Percentiles rank a stretch among this genome's conserved stretches.
Evolutionary conservation across 1,284 basidiomycete genomes (phyloP).

Genomic region (Cryptococcus sp.): DNA sequence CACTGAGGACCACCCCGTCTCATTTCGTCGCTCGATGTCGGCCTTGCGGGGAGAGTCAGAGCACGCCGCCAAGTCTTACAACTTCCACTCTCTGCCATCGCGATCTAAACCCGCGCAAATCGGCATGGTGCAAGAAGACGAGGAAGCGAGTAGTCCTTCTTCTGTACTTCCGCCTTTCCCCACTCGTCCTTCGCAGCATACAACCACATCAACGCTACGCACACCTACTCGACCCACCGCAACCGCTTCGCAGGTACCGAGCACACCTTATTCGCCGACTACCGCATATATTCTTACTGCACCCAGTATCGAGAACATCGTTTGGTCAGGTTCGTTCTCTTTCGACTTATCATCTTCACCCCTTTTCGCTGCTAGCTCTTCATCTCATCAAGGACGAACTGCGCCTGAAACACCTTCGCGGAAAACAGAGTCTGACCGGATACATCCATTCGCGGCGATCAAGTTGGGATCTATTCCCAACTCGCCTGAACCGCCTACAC

Average conservation of each 20-base stretch:
- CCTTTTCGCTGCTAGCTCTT: too few species aligned
- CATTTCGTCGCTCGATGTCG: too few species aligned
- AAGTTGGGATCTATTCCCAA: slow-evolving; percentile 11
- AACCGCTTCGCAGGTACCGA: slow-evolving; percentile 6
- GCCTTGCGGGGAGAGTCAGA: too few species aligned
- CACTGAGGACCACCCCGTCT: neutral
- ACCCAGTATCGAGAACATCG: slow-evolving; percentile 6
- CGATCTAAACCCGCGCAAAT: too few species aligned
- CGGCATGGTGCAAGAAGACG: too few species aligned
- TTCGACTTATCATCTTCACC: neutral
- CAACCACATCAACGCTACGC: neutral
- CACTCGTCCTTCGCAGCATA: neutral
- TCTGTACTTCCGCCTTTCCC: neutral
- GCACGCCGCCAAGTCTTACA: too few species aligned
- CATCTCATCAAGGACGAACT: too few species aligned
- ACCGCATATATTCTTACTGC: slow-evolving; percentile 27
- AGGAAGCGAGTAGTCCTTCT: too few species aligned
- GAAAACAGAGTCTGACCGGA: neutral
- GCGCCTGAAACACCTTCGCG: neutral
- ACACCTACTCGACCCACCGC: slow-evolving; percentile 1
- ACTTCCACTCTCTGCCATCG: too few species aligned
- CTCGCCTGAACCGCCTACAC: slow-evolving; percentile 4
- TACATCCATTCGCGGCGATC: slow-evolving; percentile 7
- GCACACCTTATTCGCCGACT: slow-evolving; percentile 28
- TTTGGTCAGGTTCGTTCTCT: slow-evolving; percentile 8